Conservation (phyloP, 1,284 basidiomycete species). For the Cronartium quercuum region DNA sequence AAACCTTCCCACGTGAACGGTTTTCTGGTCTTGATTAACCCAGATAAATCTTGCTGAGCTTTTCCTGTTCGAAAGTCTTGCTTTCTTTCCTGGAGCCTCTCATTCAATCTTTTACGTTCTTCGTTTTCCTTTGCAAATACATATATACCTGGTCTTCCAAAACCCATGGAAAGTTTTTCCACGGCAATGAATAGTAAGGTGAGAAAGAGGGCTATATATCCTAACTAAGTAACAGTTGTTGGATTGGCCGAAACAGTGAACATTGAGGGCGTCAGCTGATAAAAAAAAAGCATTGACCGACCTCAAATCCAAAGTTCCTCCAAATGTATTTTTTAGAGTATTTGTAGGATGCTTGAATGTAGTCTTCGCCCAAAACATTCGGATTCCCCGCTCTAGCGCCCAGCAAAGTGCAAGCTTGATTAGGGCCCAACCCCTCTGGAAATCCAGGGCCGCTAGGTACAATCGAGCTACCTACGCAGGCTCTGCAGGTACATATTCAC, state of each 20-base stretch:
- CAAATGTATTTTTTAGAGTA: constrained; percentile 51
- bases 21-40: constrained; percentile 50
- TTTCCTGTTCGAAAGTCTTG: constrained; percentile 53
- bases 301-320: constrained; percentile 52
- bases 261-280: neutral
- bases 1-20: constrained; percentile 52
- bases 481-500: neutral
- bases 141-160: neutral
- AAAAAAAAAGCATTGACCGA: neutral
- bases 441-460: constrained; percentile 51
- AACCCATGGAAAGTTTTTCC: neutral
- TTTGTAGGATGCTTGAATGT: constrained; percentile 48
- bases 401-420: constrained; percentile 50
- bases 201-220: neutral
- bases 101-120: constrained; percentile 64
- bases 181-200: constrained; percentile 51
- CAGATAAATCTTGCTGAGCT: constrained; percentile 42
- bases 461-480: constrained; percentile 41
- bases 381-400: constrained; percentile 49
- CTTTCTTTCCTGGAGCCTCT: constrained; percentile 59
- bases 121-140: constrained; percentile 63
- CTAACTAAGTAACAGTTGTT: constrained; percentile 41
- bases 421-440: constrained; percentile 49
- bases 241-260: neutral
- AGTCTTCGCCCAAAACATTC: constrained; percentile 49